phyloP scores from a whole-genome alignment of 2,329 filamentous ascomycete species.

The Exophiala sp. region DNA sequence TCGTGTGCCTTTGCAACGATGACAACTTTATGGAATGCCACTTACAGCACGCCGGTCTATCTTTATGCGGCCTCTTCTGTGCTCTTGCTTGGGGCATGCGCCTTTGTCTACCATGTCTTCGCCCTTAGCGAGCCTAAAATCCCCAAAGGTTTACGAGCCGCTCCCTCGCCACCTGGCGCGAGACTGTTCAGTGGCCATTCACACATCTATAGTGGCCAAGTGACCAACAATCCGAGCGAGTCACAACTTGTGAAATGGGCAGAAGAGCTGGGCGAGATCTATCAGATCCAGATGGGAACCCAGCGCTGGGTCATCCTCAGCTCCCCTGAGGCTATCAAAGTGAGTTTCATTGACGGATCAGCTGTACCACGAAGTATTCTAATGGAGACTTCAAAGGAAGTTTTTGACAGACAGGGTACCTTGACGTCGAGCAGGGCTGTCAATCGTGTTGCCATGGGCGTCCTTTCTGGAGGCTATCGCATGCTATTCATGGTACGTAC shows the following conservation, averaged over 20 bases:
- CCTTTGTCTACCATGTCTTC: constrained; percentile 6
- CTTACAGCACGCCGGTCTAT: neutral
- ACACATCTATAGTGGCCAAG: constrained; percentile 6
- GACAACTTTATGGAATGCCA: neutral
- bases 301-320: constrained; percentile 12
- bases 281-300: constrained; percentile 16
- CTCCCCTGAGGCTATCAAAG: constrained; percentile 12
- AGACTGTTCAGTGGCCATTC: constrained; percentile 8
- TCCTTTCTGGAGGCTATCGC: constrained; percentile 11
- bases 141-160: constrained; percentile 4
- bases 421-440: neutral
- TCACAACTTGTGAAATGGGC: constrained; percentile 21
- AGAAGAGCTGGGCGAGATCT: constrained; percentile 20
- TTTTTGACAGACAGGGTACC: neutral
- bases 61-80: constrained; percentile 1
- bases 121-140: neutral
- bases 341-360: neutral
- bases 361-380: neutral
- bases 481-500: constrained; percentile 13
- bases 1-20: neutral
- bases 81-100: neutral
- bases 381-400: neutral
- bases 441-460: neutral
- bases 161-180: constrained; percentile 9
- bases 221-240: constrained; percentile 7